phyloP scores from a whole-genome alignment of 2,329 filamentous ascomycete genomes.

The Colletotrichum tamarilloi region DNA sequence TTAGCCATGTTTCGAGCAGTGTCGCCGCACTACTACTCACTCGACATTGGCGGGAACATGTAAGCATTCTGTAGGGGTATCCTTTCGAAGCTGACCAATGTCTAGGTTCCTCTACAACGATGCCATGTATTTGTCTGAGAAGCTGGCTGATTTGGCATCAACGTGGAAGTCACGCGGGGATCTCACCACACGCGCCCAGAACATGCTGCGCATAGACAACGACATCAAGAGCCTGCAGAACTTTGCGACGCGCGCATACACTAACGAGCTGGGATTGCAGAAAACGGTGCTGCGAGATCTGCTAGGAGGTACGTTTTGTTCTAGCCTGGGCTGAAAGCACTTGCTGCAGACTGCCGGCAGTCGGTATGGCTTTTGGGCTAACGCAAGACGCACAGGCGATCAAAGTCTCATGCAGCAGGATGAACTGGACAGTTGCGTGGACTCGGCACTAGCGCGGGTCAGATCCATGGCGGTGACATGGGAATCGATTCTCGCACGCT shows the following conservation, averaged over 20 bases:
- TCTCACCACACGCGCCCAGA: slow-evolving; percentile 59
- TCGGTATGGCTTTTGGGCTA: neutral
- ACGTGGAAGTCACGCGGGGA: slow-evolving; percentile 66
- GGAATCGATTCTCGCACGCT: slow-evolving; percentile 68
- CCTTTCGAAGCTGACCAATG: slow-evolving; percentile 36
- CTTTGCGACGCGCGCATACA: slow-evolving; percentile 72
- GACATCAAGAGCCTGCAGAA: slow-evolving; percentile 69
- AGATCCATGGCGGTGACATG: slow-evolving; percentile 65
- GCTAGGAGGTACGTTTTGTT: slow-evolving; percentile 57
- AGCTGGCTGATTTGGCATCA: slow-evolving; percentile 59
- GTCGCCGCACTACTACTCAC: slow-evolving; percentile 78
- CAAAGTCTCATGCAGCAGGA: slow-evolving; percentile 71
- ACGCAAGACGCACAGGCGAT: slow-evolving; percentile 49
- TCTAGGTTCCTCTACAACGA: slow-evolving; percentile 76
- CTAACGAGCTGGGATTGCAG: slow-evolving; percentile 69
- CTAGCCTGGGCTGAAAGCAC: slow-evolving; percentile 2
- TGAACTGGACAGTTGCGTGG: slow-evolving; percentile 63
- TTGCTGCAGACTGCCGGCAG: neutral
- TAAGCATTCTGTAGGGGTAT: slow-evolving; percentile 47
- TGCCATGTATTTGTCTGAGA: slow-evolving; percentile 71
- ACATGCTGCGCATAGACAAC: slow-evolving; percentile 68
- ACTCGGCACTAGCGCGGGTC: slow-evolving; percentile 64
- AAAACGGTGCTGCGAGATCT: slow-evolving; percentile 71
- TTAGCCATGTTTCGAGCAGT: slow-evolving; percentile 85
- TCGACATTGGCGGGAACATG: slow-evolving; percentile 73